A percentile compares a stretch with the other conserved stretches of the same genome.
These are phyloP conservation scores for Coprinopsis marcescibilis DNA, from an alignment of 768 basidiomycete species.

Conservation along the genomic window DNA sequence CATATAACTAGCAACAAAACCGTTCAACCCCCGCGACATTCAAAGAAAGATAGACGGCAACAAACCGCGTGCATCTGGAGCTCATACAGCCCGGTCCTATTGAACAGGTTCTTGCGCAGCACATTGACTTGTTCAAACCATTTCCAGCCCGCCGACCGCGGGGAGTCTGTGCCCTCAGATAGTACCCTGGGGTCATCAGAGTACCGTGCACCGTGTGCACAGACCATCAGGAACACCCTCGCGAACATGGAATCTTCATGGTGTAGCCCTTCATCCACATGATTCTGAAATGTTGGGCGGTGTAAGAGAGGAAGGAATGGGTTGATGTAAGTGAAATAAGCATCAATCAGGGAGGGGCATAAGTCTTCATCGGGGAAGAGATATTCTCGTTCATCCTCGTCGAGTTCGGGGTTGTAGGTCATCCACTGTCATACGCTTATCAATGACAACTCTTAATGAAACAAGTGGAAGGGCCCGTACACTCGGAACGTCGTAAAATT, in stretches of 20 bases:
- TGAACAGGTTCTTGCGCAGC: conserved; percentile 52
- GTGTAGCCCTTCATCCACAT: conserved; percentile 46
- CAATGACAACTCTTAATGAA: background rate
- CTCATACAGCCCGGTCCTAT: conserved; percentile 60
- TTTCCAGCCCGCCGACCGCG: conserved; percentile 51
- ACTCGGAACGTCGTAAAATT: conserved; percentile 45
- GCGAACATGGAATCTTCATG: conserved; percentile 44
- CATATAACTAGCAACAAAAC: conserved; percentile 33
- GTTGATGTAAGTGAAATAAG: conserved; percentile 62
- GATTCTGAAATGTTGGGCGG: conserved; percentile 57
- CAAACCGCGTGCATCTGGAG: conserved; percentile 64
- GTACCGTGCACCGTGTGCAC: conserved; percentile 58
- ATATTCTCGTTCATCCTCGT: conserved; percentile 25
- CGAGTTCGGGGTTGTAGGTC: conserved; percentile 17
- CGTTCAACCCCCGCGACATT: conserved; percentile 1
- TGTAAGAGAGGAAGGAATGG: conserved; percentile 62
- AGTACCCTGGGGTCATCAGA: conserved; percentile 60
- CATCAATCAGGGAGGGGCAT: conserved; percentile 45
- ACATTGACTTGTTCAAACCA: conserved; percentile 64
- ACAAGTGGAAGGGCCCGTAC: conserved; percentile 24
- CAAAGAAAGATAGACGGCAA: conserved; percentile 6
- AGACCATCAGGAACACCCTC: conserved; percentile 50
- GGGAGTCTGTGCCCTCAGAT: conserved; percentile 37
- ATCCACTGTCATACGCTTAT: conserved; percentile 25
- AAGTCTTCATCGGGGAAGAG: conserved; percentile 52